Conservation (phyloP, 2,329 filamentous ascomycete genomes). For the Fusarium longipes region DNA sequence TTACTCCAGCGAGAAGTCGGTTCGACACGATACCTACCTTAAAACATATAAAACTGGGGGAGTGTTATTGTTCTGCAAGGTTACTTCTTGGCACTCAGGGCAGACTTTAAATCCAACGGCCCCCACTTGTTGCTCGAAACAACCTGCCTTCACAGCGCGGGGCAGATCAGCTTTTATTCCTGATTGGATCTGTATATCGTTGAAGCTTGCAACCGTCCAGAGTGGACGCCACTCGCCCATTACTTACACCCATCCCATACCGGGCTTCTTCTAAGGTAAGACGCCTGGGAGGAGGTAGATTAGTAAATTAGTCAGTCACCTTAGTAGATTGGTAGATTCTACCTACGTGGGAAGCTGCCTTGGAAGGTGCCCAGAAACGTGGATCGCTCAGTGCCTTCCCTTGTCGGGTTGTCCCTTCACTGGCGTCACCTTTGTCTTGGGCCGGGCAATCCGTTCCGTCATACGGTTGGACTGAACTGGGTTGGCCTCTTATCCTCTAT, state of each 20-base stretch:
- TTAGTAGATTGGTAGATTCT: background rate
- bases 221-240: constrained; percentile 15
- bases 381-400: constrained; percentile 31
- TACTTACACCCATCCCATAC: constrained; percentile 27
- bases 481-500: background rate
- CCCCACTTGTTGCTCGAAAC: constrained; percentile 23
- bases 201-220: constrained; percentile 3
- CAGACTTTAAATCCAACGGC: constrained; percentile 13
- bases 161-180: constrained; percentile 16
- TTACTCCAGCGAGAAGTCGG: background rate
- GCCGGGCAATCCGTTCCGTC: constrained; percentile 37
- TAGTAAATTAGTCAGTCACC: too few species aligned
- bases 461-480: background rate
- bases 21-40: background rate
- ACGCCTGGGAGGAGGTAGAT: background rate
- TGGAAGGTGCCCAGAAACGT: constrained; percentile 27
- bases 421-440: constrained; percentile 34
- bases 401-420: constrained; percentile 22
- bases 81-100: constrained; percentile 23
- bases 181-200: constrained; percentile 28
- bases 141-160: constrained; percentile 20
- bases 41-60: background rate
- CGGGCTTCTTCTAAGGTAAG: background rate
- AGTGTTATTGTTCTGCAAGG: constrained; percentile 7
- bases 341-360: constrained; percentile 19